Base-by-base conservation (phyloP, 73 alveolate species). In the Breviolum minutum region DNA sequence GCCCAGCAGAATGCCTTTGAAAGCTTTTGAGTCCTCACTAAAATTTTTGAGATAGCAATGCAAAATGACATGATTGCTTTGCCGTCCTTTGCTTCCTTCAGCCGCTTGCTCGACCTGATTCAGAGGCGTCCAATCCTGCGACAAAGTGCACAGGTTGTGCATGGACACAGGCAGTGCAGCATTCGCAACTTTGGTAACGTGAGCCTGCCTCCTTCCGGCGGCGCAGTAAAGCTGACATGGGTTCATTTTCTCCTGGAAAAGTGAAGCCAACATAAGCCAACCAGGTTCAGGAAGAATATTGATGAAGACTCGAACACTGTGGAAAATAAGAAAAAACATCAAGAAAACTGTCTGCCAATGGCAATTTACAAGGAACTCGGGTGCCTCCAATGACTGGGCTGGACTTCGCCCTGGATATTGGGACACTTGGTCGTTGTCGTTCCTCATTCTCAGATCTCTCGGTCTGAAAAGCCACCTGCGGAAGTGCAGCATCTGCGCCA, bases 171-270 rank as follows among this genome's bases (percentile, higher is more conserved):
- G 24, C 77, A 17, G 77, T 68, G 77, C 6, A 68, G 77, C 24
- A 14, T 22, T 68, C 77, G 17, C 3, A 14, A 17, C 77, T 68
- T n/a, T n/a, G n/a, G n/a, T n/a, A n/a, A n/a, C n/a, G n/a, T n/a
- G n/a, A n/a, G n/a, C 61, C 30, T 48, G 26, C 96, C 96, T 90
- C 96, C 87, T 90, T 60, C 73, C 96, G 71, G 62, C 96, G 86
- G 24, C 96, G 96, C 87, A 90, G 87, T 6, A 90, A 32, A 7
- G 96, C 96, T 24, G 96, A 90, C 96, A 90, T 90, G 63, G 96
- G 96, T 87, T 90, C 96, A 10, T 29, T 83, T 48, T 60, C 92
- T 60, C 73, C 92, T 83, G 92, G 22, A 71, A 10, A 77, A 8
- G 40, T 77, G 60, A 29, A 40, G 54, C 5, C 3, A 40, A 40